Percentiles rank a stretch among this genome's conserved stretches.
Conservation (phyloP, 139 green algal species). For the Asterochloris erici region DNA sequence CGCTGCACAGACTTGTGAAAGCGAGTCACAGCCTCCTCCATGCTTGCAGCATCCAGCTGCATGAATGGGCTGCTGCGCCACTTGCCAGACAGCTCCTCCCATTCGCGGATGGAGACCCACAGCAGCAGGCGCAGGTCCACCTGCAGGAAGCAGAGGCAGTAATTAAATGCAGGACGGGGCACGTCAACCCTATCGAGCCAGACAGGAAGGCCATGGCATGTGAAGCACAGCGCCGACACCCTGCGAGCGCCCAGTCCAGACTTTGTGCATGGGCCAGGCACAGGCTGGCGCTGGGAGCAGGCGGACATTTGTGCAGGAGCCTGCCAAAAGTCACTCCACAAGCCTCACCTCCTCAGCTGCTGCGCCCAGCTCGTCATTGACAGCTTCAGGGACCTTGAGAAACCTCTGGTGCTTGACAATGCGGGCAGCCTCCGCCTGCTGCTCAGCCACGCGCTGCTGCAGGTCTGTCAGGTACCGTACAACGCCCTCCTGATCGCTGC, state of each 20-base stretch:
- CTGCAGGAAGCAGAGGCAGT: constrained; percentile 22
- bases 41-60: constrained; percentile 45
- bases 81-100: constrained; percentile 35
- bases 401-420: constrained; percentile 70
- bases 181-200: too few relatives aligned
- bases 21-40: constrained; percentile 64
- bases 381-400: constrained; percentile 56
- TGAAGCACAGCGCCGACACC: too few relatives aligned
- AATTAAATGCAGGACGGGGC: too few relatives aligned
- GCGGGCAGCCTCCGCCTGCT: constrained; percentile 41
- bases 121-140: constrained; percentile 71
- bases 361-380: constrained; percentile 32
- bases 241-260: too few relatives aligned
- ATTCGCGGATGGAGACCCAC: constrained; percentile 60
- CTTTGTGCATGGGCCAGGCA: too few relatives aligned
- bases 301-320: too few relatives aligned
- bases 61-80: constrained; percentile 58
- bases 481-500: constrained; percentile 43
- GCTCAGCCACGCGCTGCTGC: constrained; percentile 24
- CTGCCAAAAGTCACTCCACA: too few relatives aligned
- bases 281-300: too few relatives aligned
- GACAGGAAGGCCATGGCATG: too few relatives aligned
- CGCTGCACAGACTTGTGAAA: constrained; percentile 56
- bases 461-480: constrained; percentile 45
- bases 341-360: constrained; percentile 29